These are phyloP conservation scores for Pythium graminicola DNA, from an alignment of 352 stramenopile species.

Conservation along the genomic window DNA sequence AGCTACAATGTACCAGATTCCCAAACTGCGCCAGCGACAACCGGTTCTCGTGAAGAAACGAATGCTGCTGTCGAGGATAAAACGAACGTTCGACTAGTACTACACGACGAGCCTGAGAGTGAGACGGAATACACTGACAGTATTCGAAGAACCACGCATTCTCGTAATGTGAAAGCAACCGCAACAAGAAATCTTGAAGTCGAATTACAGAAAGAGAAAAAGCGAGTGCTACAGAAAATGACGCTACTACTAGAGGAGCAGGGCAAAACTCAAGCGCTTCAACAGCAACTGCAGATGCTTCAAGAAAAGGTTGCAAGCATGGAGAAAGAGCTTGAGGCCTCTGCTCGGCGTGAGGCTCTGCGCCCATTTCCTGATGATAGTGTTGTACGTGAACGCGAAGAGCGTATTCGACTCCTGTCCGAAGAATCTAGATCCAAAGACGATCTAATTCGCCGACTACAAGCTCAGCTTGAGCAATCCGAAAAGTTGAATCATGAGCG, in stretches of 20 bases:
- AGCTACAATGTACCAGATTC: no score
- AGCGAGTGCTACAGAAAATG: constrained; percentile 62
- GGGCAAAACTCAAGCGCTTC: constrained; percentile 49
- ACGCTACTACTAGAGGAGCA: constrained; percentile 60
- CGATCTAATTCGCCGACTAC: constrained; percentile 24
- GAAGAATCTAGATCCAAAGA: constrained; percentile 33
- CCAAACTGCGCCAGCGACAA: not conserved
- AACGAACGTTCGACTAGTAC: not conserved
- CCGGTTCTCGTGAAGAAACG: not conserved
- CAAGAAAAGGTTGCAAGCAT: constrained; percentile 32
- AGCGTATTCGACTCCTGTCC: constrained; percentile 26
- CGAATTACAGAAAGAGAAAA: constrained; percentile 64
- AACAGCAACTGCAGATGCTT: constrained; percentile 32
- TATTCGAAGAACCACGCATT: not conserved
- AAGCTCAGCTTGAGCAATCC: constrained; percentile 32
- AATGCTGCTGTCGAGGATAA: not conserved
- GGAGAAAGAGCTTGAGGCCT: constrained; percentile 22
- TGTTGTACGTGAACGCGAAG: constrained; percentile 19
- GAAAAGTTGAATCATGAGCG: constrained; percentile 10
- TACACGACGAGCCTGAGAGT: not conserved
- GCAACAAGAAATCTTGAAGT: constrained; percentile 25
- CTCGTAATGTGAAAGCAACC: not conserved
- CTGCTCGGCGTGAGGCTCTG: not conserved
- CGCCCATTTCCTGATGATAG: not conserved
- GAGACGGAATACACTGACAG: not conserved